Percentiles rank a stretch among this genome's conserved stretches.
These are phyloP conservation scores for Dryadomyces quercus-mongolicae DNA, from an alignment of 2,329 filamentous ascomycete genomes.

Conservation along the genomic window DNA sequence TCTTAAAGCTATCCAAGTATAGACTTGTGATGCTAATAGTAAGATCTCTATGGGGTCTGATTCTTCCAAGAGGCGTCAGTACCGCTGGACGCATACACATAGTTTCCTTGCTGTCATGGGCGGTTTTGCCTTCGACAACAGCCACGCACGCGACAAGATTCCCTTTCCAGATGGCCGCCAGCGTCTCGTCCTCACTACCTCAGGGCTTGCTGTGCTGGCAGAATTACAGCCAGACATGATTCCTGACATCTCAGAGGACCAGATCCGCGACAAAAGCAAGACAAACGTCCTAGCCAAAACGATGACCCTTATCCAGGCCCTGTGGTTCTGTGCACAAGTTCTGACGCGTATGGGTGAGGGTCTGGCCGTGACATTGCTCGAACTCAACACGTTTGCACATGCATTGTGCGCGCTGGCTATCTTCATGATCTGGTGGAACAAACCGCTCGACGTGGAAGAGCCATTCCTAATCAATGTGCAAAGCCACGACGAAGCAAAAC, in stretches of 20 bases:
- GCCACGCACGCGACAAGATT: not conserved
- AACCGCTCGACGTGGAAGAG: constrained; percentile 14
- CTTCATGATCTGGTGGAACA: constrained; percentile 19
- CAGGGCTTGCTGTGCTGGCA: not conserved
- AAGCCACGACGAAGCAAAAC: not conserved
- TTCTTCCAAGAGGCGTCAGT: not conserved
- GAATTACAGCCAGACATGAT: not conserved
- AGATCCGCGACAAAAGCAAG: constrained; percentile 19
- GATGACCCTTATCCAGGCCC: constrained; percentile 20
- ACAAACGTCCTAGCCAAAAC: constrained; percentile 18
- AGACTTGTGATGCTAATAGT: too few species aligned
- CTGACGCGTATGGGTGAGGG: constrained; percentile 17
- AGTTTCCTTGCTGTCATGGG: not conserved
- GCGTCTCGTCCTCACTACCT: not conserved
- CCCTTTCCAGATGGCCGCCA: not conserved
- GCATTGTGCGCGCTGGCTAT: constrained; percentile 18
- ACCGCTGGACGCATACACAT: not conserved
- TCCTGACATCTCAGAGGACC: not conserved
- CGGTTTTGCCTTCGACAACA: not conserved
- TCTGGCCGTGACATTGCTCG: constrained; percentile 20
- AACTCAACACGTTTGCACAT: constrained; percentile 20
- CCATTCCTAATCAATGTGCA: not conserved
- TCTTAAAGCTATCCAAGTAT: too few species aligned
- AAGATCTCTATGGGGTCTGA: not conserved
- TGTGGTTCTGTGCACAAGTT: constrained; percentile 22